Evolutionary conservation across 1,284 basidiomycete genomes (phyloP), one percentile per base, ranked within the genome.

Genomic region (Farysia itapuensis): DNA sequence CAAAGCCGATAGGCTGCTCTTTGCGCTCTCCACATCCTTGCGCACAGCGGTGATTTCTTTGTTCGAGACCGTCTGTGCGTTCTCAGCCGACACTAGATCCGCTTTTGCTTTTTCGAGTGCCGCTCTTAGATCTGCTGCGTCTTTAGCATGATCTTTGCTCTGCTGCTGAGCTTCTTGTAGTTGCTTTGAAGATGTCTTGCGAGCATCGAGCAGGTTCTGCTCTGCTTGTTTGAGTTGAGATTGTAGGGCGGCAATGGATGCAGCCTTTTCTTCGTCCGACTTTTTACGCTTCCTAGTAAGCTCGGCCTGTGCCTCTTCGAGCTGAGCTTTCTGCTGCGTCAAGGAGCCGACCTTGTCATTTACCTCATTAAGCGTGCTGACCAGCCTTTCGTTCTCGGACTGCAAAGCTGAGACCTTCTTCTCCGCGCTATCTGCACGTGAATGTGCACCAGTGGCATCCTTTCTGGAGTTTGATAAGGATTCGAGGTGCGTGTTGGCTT

Each of bases 141-240:
- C 11, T 19, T 33, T 9, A 12, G 31, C 21, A 14, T 35, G 32
- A 7, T 26, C 24, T 18, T 31, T 28, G 11, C 11, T n/a, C 39
- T 34, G 11, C 39, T 32, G n/a, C 19, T 41, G 20, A 18, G 41
- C 15, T 16, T 33, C 31, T 9, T 18, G 31, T 8, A 33, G 31
- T 38, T 44, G 36, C 2, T 49, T 47, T 4, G 32, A 21, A 15
- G 32, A 39, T 11, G 32, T 26, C 21, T 35, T 50, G 19, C n/a
- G 28, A 4, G 49, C 26, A 13, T 51, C 30, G 21, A 39, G 43
- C 4, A 36, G 33, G 14, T 51, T 46, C 12, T 54, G 28, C 16
- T 42, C 35, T 5, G 40, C 25, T 20, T 42, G 40, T 32, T 52
- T 39, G 24, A 57, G 39, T 23, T 58, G 44, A 2, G 7, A 19